These are phyloP conservation scores for Suillus bovinus DNA, from an alignment of 768 basidiomycete genomes.

Conservation along the genomic window DNA sequence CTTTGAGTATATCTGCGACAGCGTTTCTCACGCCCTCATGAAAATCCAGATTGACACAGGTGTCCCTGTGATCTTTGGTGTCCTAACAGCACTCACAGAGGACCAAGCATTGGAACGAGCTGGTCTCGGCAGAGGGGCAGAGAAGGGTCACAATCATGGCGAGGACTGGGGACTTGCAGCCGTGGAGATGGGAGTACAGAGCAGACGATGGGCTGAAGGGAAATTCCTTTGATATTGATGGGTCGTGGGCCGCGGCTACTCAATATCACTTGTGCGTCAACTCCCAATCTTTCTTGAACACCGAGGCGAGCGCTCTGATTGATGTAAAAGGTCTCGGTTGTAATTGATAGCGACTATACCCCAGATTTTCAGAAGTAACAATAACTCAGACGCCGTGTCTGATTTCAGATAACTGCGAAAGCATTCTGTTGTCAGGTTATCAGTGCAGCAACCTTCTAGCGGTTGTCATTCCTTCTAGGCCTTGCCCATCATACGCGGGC, in stretches of 20 bases:
- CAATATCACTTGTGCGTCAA: not conserved
- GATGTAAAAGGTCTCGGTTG: not conserved
- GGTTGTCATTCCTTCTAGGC: not conserved
- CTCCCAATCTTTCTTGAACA: not conserved
- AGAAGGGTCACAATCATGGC: conserved; percentile 94
- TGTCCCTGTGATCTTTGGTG: conserved; percentile 94
- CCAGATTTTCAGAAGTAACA: not conserved
- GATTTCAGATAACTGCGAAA: not conserved
- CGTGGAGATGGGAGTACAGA: conserved; percentile 84
- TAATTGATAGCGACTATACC: not conserved
- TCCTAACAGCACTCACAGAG: conserved; percentile 88
- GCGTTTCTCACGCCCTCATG: conserved; percentile 94
- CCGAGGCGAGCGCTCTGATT: not conserved
- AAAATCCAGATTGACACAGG: conserved; percentile 91
- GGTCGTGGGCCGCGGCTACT: not conserved
- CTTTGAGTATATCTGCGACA: conserved; percentile 98
- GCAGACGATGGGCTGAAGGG: conserved; percentile 68
- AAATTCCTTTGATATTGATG: conserved; percentile 42
- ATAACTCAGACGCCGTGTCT: not conserved
- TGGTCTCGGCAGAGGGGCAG: conserved; percentile 71
- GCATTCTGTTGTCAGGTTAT: not conserved
- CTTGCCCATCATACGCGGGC: not conserved
- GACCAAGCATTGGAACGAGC: conserved; percentile 94
- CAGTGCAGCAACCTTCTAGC: not conserved
- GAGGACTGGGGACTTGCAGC: conserved; percentile 98